These are phyloP conservation scores for Penicillium pancosmium DNA, from an alignment of 495 filamentous ascomycete species.

Conservation along the genomic window DNA sequence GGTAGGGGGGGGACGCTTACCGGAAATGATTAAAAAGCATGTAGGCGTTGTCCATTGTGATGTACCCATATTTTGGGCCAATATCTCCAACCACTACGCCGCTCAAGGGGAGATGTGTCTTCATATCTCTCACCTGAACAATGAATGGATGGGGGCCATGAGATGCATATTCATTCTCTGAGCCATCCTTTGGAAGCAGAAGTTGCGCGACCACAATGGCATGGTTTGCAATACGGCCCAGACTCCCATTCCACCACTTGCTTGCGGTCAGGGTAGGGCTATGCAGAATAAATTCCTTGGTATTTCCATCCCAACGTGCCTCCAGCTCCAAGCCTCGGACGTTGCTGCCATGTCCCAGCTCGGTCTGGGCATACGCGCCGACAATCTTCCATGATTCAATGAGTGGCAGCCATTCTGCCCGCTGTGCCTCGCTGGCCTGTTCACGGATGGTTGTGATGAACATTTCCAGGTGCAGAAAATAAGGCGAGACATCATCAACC, in stretches of 20 bases:
- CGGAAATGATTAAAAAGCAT: conserved; percentile 51
- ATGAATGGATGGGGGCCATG: conserved; percentile 53
- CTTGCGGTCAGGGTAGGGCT: conserved; percentile 50
- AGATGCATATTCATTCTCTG: conserved; percentile 26
- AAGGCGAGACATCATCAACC: conserved; percentile 47
- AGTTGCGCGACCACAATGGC: conserved; percentile 52
- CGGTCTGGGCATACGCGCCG: conserved; percentile 51
- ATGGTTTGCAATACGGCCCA: conserved; percentile 48
- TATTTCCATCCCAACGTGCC: conserved; percentile 43
- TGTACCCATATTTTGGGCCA: conserved; percentile 51
- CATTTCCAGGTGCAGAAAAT: conserved; percentile 41
- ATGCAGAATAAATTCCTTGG: conserved; percentile 49
- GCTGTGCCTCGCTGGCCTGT: conserved; percentile 48
- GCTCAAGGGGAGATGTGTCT: conserved; percentile 42
- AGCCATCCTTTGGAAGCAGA: conserved; percentile 35
- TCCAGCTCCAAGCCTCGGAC: conserved; percentile 49
- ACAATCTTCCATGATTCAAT: conserved; percentile 47
- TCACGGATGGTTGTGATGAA: conserved; percentile 44
- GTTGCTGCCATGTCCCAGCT: conserved; percentile 54
- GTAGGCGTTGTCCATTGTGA: conserved; percentile 53
- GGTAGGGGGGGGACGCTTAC: conserved; percentile 10
- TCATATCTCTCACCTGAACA: conserved; percentile 49
- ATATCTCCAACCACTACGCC: conserved; percentile 54
- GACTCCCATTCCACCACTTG: conserved; percentile 55
- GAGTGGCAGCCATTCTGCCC: conserved; percentile 46